Base-by-base conservation (phyloP, 1,284 basidiomycete genomes). In the Fomitopsis palustris region DNA sequence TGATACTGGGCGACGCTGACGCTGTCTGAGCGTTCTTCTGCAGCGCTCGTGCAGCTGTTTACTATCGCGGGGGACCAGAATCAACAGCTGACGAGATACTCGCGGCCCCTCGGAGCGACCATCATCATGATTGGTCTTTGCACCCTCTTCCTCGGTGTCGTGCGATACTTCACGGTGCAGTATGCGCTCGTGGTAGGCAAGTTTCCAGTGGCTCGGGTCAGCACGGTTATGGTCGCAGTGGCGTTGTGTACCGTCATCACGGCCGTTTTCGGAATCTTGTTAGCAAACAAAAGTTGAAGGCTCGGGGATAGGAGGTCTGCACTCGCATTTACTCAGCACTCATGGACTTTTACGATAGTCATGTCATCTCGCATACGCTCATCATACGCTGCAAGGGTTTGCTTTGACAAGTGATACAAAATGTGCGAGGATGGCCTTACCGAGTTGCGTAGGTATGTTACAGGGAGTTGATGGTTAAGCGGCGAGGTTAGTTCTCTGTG, bases 11-110 rank as follows among this genome's bases (percentile, higher is more conserved):
- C n/a, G 8, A 14, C 19, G 5, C 33, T 52, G 17, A 52, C n/a
- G 23, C n/a, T 17, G 16, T n/a, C 49, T 52, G 49, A 52, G 31
- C 31, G 31, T 42, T 31, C 27, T 5, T 8, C 31, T 17, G 12
- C 53, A 83, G 83, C 81, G 19, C 74, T 86, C 16, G 81, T 86
- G 2, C 84, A 86, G 64, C 72, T 86, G 2, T 85, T 85, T 70
- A 79, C 78, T 7, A 77, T 80, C 23, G 73, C 81, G 1, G 67
- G 65, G 0, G 69, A 69, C 43, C 57, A 71, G 14, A 63, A 71
- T 51, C 53, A 65, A 27, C 53, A 67, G 29, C 57, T 81, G 25
- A 71, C 77, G 49, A 65, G 65, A 14, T 83, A 77, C 65, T 80
- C 83, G 41, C 77, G 81, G 2, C 83, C 85, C 1, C 70, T 88